Evolutionary conservation across 1,284 basidiomycete species (phyloP), one percentile per base, ranked within the genome.

Genomic region (Exobasidium cylindrosporum): DNA sequence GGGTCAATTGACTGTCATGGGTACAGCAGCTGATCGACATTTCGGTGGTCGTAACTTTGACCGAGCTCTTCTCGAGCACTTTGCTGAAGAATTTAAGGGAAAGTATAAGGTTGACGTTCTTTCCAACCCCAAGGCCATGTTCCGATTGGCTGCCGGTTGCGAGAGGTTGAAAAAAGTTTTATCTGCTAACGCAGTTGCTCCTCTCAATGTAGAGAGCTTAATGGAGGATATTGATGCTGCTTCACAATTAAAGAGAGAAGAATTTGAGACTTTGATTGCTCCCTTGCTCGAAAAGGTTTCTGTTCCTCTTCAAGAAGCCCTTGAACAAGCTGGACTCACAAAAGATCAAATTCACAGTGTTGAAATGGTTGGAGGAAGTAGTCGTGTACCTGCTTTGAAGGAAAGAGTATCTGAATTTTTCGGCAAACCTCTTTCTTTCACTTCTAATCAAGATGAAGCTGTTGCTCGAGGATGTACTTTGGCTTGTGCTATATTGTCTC

Each of bases 331-430:
- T 3, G 77, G 77, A 46, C 54, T 79, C 44, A 65, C 68, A 63
- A 76, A 76, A 69, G 74, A 78, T 35, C 69, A 78, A 63, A 73
- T 79, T 58, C 63, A 73, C 73, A 70, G 68, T 29, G 66, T 79
- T 47, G 77, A 79, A 68, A 66, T 78, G 62, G 74, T 79, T 55
- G 77, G 77, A 58, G 77, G 77, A 45, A 75, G 74, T 43, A 72
- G 73, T 43, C 77, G 77, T 72, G 71, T 79, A 3, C 77, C 77
- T 57, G 60, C 82, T 80, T 26, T 80, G 88, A 55, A 83, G 85
- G 69, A 61, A 47, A 57, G 65, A 35, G 84, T 2, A 73, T 91
- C 13, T 88, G 87, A 66, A 68, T 70, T 0, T 78, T 79, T 55
- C 81, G 79, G 24, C 69, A 83, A n/a, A 84, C 86, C 47, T 45